phyloP scores from a whole-genome alignment of 2,329 filamentous ascomycete species.

The Beauveria pseudobassiana region DNA sequence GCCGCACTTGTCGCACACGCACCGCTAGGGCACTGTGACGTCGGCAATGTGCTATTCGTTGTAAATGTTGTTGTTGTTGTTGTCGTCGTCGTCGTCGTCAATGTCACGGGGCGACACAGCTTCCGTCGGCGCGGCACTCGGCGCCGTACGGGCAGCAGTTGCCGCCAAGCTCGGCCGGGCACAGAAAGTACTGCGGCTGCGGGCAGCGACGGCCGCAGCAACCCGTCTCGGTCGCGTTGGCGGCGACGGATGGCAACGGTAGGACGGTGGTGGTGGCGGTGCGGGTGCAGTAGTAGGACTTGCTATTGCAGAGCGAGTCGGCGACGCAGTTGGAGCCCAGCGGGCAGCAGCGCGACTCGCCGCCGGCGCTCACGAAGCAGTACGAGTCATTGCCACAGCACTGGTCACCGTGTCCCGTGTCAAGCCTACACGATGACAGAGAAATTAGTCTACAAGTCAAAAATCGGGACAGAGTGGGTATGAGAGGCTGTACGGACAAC shows the following conservation, averaged over 20 bases:
- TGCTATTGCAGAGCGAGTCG: constrained; percentile 28
- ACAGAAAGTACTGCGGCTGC: constrained; percentile 35
- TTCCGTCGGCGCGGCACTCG: constrained; percentile 30
- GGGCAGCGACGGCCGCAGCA: constrained; percentile 36
- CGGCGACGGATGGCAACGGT: background rate
- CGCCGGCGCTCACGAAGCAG: constrained; percentile 34
- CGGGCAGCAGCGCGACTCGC: constrained; percentile 32
- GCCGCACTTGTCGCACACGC: no score
- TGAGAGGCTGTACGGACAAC: background rate
- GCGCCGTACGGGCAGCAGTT: constrained; percentile 42
- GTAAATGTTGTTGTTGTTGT: constrained; percentile 12
- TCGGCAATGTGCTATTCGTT: background rate
- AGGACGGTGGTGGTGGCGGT: constrained; percentile 21
- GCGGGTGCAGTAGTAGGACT: constrained; percentile 27
- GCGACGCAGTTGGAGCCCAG: constrained; percentile 33
- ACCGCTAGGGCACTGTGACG: background rate
- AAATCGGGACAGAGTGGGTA: background rate
- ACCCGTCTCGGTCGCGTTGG: constrained; percentile 16
- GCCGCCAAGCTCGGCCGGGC: constrained; percentile 35
- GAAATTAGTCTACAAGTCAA: background rate
- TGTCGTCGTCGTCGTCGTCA: constrained; percentile 13
- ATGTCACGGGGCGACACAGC: constrained; percentile 27
- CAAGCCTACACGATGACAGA: constrained; percentile 25
- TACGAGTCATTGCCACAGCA: constrained; percentile 39
- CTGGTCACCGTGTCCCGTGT: constrained; percentile 27